phyloP scores from a whole-genome alignment of 2,329 filamentous ascomycete genomes.

The Nannizziopsis barbatae region DNA sequence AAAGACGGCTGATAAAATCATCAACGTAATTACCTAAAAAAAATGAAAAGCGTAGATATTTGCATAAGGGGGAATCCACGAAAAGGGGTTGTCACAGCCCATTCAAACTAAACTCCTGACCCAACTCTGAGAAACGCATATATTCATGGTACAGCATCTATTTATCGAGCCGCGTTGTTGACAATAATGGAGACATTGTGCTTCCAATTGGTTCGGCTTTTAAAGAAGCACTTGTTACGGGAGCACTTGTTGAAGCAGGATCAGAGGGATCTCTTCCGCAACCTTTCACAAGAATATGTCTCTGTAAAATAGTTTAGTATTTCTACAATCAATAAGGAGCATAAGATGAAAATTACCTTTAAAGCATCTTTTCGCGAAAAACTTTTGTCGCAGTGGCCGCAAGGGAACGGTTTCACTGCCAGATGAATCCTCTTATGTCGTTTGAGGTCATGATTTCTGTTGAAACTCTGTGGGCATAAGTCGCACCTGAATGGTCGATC shows the following conservation, averaged over 20 bases:
- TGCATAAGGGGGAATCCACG: conserved; percentile 1
- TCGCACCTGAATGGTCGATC: conserved; percentile 94
- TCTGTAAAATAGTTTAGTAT: conserved; percentile 30
- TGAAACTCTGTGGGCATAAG: conserved; percentile 84
- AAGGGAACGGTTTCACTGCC: conserved; percentile 91
- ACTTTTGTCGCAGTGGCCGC: conserved; percentile 82
- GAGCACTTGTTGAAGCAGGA: not conserved
- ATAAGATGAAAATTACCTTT: conserved; percentile 55
- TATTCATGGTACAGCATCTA: not conserved
- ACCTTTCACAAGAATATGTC: conserved; percentile 54
- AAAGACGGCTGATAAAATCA: not conserved
- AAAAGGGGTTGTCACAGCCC: not conserved
- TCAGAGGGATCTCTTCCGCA: conserved; percentile 38
- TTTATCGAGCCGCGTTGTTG: not conserved
- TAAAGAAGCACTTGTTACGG: not conserved
- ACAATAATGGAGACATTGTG: not conserved
- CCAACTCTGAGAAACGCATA: not conserved
- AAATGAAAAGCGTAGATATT: not conserved
- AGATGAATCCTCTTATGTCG: conserved; percentile 91
- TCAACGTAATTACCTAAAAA: not conserved
- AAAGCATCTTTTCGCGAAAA: conserved; percentile 94
- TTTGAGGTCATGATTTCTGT: conserved; percentile 91
- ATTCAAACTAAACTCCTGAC: not conserved
- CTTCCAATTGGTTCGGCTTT: conserved; percentile 1
- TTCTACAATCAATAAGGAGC: conserved; percentile 12